Evolutionary conservation across 192 early-diverging fungal genomes (phyloP).

Genomic region (Martensiomyces pterosporus): DNA sequence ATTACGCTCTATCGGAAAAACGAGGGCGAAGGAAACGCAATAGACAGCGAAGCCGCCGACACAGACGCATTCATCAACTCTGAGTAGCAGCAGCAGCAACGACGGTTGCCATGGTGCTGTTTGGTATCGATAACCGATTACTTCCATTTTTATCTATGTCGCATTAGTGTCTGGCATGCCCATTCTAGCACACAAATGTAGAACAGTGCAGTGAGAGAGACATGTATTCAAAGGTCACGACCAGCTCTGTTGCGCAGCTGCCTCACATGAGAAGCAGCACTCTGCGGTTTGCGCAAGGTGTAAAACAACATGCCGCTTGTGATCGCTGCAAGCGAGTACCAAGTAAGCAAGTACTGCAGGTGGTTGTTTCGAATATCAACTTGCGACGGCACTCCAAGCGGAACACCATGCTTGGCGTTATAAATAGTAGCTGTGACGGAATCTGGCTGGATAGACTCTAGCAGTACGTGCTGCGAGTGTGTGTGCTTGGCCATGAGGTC

Average conservation of each 20-base stretch:
- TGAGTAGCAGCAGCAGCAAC: neutral
- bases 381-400: conserved; percentile 63
- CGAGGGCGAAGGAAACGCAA: conserved; percentile 27
- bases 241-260: conserved; percentile 39
- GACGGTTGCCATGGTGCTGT: too few relatives aligned
- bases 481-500: conserved; percentile 69
- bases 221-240: too few relatives aligned
- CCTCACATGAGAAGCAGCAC: conserved; percentile 25
- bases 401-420: conserved; percentile 55
- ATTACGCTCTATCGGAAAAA: conserved; percentile 75
- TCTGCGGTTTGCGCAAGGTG: conserved; percentile 56
- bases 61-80: neutral
- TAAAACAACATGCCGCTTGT: conserved; percentile 66
- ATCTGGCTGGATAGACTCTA: conserved; percentile 70
- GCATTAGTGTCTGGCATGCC: too few relatives aligned
- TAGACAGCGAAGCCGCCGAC: conserved; percentile 1
- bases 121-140: too few relatives aligned
- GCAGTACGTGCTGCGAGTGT: conserved; percentile 62
- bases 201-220: too few relatives aligned
- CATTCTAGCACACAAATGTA: too few relatives aligned
- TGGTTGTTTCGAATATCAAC: conserved; percentile 85
- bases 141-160: too few relatives aligned
- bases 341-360: conserved; percentile 82
- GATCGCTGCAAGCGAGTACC: conserved; percentile 70
- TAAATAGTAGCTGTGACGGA: conserved; percentile 20